Conservation (phyloP, 768 basidiomycete genomes). For the Neoboletus subvelutipes region DNA sequence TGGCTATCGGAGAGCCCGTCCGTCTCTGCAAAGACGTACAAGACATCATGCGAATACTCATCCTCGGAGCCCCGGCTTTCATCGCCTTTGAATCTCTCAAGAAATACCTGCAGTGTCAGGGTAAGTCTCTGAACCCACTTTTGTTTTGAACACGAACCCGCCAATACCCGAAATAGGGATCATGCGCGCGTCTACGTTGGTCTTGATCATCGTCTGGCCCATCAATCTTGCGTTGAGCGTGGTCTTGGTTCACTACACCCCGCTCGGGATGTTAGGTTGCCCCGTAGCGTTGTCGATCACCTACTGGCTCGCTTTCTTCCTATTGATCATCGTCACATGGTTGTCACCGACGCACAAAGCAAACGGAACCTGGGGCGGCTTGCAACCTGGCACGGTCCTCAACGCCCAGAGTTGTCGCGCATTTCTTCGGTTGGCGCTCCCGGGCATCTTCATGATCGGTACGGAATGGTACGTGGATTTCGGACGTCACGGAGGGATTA, state of each 20-base stretch:
- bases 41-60: constrained; percentile 60
- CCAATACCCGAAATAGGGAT: constrained; percentile 48
- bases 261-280: constrained; percentile 63
- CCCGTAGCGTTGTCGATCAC: constrained; percentile 66
- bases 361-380: constrained; percentile 66
- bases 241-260: constrained; percentile 60
- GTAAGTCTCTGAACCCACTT: constrained; percentile 32
- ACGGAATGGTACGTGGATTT: constrained; percentile 63
- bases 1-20: constrained; percentile 60
- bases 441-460: constrained; percentile 76
- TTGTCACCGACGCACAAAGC: constrained; percentile 51
- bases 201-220: constrained; percentile 62
- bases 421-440: constrained; percentile 69
- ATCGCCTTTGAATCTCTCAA: constrained; percentile 76
- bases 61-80: constrained; percentile 68
- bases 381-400: constrained; percentile 45
- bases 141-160: not conserved
- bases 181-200: constrained; percentile 67
- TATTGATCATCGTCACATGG: constrained; percentile 50
- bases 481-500: not conserved
- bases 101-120: constrained; percentile 80
- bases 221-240: constrained; percentile 64
- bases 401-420: constrained; percentile 48
- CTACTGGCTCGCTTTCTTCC: constrained; percentile 65
- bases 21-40: constrained; percentile 61